phyloP scores from a whole-genome alignment of 2,329 filamentous ascomycete genomes.

The Paraconiothyrium sp. region DNA sequence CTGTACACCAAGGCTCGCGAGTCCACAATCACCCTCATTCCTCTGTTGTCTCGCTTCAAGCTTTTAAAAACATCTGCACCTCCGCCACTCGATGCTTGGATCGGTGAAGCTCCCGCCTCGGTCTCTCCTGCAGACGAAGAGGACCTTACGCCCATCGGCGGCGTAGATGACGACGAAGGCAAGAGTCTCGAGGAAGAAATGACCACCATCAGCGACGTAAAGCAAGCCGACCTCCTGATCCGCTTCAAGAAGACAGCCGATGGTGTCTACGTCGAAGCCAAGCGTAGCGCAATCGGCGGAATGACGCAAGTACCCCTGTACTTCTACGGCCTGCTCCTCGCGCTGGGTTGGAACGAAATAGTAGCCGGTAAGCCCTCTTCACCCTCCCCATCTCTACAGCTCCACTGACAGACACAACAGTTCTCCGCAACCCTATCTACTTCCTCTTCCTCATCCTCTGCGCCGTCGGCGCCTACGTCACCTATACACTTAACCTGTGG shows the following conservation, averaged over 20 bases:
- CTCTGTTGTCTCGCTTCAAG: constrained; percentile 84
- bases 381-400: constrained; percentile 1
- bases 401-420: constrained; percentile 58
- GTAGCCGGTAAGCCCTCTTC: constrained; percentile 76
- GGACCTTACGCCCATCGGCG: constrained; percentile 86
- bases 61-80: constrained; percentile 76
- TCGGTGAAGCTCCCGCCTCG: constrained; percentile 78
- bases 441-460: constrained; percentile 87
- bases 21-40: constrained; percentile 89
- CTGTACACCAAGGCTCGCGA: constrained; percentile 92
- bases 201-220: constrained; percentile 89
- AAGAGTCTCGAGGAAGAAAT: constrained; percentile 97
- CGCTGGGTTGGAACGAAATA: constrained; percentile 98
- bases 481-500: constrained; percentile 93
- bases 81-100: constrained; percentile 84
- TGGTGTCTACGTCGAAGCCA: constrained; percentile 97
- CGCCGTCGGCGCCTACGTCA: constrained; percentile 82
- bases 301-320: constrained; percentile 94
- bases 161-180: constrained; percentile 92
- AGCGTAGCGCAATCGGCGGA: constrained; percentile 93
- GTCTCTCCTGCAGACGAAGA: constrained; percentile 87
- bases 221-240: constrained; percentile 89
- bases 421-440: constrained; percentile 91
- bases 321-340: constrained; percentile 89
- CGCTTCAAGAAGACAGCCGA: constrained; percentile 99